A percentile compares a stretch with the other conserved stretches of the same genome.
Conservation (phyloP, 768 basidiomycete species). For the Phallus indusiatus region DNA sequence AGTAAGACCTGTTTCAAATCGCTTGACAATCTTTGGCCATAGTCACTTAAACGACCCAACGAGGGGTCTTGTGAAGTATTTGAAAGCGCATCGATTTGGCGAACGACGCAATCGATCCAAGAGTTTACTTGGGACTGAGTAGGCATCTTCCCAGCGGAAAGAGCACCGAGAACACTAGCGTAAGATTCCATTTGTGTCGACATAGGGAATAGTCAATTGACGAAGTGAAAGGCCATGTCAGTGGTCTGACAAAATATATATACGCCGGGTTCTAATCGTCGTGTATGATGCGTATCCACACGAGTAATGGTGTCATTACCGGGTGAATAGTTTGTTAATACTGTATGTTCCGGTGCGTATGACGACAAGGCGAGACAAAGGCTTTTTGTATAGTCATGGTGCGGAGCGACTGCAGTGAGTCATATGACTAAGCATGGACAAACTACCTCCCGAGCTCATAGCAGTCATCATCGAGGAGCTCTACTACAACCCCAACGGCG, state of each 20-base stretch:
- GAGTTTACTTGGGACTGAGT: constrained; percentile 45
- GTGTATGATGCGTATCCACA: background rate
- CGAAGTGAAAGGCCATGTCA: background rate
- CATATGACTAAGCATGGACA: background rate
- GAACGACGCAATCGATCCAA: constrained; percentile 41
- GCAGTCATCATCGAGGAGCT: constrained; percentile 11
- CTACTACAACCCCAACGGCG: constrained; percentile 13
- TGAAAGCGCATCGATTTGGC: constrained; percentile 30
- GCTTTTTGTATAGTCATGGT: no score
- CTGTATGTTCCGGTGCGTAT: background rate
- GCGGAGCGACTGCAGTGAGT: background rate
- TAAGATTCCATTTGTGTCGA: constrained; percentile 46
- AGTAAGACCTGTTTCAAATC: constrained; percentile 44
- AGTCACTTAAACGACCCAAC: constrained; percentile 37
- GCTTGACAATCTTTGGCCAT: constrained; percentile 42
- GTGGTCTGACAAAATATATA: background rate
- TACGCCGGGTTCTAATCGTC: background rate
- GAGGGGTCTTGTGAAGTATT: constrained; percentile 37
- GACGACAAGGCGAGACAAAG: background rate
- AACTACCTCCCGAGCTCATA: constrained; percentile 8
- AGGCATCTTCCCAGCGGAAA: constrained; percentile 65
- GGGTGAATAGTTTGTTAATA: background rate
- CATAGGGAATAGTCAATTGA: constrained; percentile 7
- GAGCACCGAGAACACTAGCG: constrained; percentile 53
- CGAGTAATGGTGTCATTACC: background rate